phyloP scores from a whole-genome alignment of 2,329 filamentous ascomycete species.

The Cadophora sp. region DNA sequence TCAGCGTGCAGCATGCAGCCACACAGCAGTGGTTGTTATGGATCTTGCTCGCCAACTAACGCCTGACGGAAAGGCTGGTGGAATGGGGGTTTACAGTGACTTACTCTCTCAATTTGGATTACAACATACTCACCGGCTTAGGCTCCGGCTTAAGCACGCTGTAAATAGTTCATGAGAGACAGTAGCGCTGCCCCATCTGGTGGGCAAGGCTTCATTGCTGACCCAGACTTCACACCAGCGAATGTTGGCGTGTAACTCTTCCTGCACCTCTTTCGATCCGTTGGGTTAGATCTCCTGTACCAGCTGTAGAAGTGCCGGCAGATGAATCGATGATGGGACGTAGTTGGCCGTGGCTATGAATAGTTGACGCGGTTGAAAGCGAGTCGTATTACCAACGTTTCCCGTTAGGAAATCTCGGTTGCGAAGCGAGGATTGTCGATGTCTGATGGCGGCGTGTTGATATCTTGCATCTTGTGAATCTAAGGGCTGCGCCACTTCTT shows the following conservation, averaged over 20 bases:
- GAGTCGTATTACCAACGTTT: not conserved
- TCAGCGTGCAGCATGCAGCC: not conserved
- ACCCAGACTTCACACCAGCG: not conserved
- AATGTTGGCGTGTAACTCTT: not conserved
- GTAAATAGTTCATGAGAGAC: not conserved
- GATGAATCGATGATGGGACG: not conserved
- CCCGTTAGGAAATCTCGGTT: not conserved
- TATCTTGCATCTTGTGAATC: too few species aligned
- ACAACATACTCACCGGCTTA: not conserved
- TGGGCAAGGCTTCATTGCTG: not conserved
- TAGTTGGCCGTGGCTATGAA: not conserved
- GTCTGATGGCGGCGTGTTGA: not conserved
- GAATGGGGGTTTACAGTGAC: not conserved
- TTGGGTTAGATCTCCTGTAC: not conserved
- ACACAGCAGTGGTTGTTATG: constrained; percentile 1
- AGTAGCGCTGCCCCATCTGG: not conserved
- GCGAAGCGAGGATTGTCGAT: not conserved
- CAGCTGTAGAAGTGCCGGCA: not conserved
- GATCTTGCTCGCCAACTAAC: not conserved
- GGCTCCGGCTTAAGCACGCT: not conserved
- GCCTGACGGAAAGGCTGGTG: not conserved
- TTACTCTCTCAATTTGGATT: not conserved
- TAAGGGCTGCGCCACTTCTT: not conserved
- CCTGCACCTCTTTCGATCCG: not conserved
- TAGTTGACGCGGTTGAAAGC: not conserved